These are phyloP conservation scores for Hypocrella siamensis DNA, from an alignment of 2,329 filamentous ascomycete species.

Conservation along the genomic window DNA sequence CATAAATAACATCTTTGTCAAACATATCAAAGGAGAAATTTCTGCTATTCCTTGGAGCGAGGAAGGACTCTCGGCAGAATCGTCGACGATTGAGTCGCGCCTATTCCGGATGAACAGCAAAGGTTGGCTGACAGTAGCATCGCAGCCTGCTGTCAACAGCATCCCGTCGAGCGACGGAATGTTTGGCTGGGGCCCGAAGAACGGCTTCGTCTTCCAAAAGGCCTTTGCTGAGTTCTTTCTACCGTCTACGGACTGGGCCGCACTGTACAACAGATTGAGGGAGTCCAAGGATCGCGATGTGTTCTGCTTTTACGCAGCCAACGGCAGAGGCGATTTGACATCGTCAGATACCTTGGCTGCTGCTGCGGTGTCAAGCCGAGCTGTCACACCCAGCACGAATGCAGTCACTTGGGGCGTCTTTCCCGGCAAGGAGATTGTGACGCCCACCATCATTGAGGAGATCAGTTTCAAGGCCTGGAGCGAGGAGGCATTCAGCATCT, in stretches of 20 bases:
- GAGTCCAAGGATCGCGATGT: conserved; percentile 43
- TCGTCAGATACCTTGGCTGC: conserved; percentile 44
- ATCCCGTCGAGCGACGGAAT: conserved; percentile 58
- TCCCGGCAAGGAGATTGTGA: conserved; percentile 87
- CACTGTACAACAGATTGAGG: conserved; percentile 46
- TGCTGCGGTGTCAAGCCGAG: conserved; percentile 15
- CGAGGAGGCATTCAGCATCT: conserved; percentile 92
- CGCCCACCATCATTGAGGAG: conserved; percentile 91
- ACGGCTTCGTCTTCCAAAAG: conserved; percentile 96
- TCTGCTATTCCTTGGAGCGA: conserved; percentile 87
- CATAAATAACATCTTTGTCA: conserved; percentile 65
- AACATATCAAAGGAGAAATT: conserved; percentile 66
- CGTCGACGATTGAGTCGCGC: conserved; percentile 59
- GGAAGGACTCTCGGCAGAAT: conserved; percentile 73
- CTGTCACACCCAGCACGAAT: conserved; percentile 50
- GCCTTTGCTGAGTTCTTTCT: conserved; percentile 96
- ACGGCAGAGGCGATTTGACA: conserved; percentile 60
- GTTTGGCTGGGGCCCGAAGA: conserved; percentile 85
- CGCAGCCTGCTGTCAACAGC: conserved; percentile 86
- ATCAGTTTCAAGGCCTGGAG: conserved; percentile 88
- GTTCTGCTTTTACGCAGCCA: conserved; percentile 79
- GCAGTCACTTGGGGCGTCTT: conserved; percentile 97
- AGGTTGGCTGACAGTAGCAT: conserved; percentile 94
- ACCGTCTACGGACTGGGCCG: conserved; percentile 53
- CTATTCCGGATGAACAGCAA: conserved; percentile 61